These are phyloP conservation scores for Santalum album DNA, from an alignment of 164 flowering plant species.

Conservation along the genomic window DNA sequence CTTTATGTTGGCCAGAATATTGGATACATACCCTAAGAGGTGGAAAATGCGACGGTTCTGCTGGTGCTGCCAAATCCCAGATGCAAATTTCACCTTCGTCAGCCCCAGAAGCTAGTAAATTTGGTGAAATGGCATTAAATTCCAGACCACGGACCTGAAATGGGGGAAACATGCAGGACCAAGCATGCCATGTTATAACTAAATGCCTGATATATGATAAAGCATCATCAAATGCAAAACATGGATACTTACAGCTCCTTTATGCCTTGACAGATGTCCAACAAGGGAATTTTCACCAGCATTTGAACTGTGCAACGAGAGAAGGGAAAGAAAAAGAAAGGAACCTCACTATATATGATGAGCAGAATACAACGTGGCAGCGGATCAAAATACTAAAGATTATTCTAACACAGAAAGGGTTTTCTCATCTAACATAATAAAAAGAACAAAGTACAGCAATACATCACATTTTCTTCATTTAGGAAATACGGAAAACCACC, in stretches of 20 bases:
- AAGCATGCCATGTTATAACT: slow-evolving; percentile 1
- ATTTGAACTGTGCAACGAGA: background rate
- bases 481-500: too few relatives aligned
- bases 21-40: slow-evolving; percentile 54
- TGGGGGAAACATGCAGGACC: background rate
- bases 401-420: too few relatives aligned
- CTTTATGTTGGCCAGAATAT: too few relatives aligned
- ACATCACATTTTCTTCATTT: too few relatives aligned
- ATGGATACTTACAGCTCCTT: slow-evolving; percentile 71
- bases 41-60: slow-evolving; percentile 70
- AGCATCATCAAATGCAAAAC: background rate
- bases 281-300: slow-evolving; percentile 46
- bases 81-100: slow-evolving; percentile 94
- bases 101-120: slow-evolving; percentile 91
- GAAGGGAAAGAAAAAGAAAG: background rate
- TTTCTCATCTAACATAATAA: too few relatives aligned
- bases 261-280: slow-evolving; percentile 59
- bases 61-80: slow-evolving; percentile 80
- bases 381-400: too few relatives aligned
- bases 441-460: too few relatives aligned
- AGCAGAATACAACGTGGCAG: too few relatives aligned
- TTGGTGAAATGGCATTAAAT: slow-evolving; percentile 59
- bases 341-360: background rate
- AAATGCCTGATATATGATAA: background rate
- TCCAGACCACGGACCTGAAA: slow-evolving; percentile 92